These are phyloP conservation scores for Taiozyma onychis DNA, from an alignment of 1,139 yeast genomes.

Conservation along the genomic window DNA sequence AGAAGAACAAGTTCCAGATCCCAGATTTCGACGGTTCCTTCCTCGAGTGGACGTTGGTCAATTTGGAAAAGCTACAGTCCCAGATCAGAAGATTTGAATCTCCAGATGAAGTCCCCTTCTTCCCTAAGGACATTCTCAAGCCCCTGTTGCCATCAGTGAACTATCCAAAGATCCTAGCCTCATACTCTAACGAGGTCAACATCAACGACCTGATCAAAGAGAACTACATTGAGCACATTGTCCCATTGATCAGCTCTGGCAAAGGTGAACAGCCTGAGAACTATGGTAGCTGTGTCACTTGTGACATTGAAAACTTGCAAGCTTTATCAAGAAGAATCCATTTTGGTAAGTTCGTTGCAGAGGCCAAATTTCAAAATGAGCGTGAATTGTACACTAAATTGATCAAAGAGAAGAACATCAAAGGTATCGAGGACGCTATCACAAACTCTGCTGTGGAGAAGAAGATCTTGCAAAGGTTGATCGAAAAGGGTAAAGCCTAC, in stretches of 20 bases:
- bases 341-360: slow-evolving; percentile 97
- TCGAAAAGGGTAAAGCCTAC: slow-evolving; percentile 75
- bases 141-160: slow-evolving; percentile 75
- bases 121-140: slow-evolving; percentile 57
- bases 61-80: slow-evolving; percentile 73
- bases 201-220: slow-evolving; percentile 65
- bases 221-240: slow-evolving; percentile 63
- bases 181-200: slow-evolving; percentile 67
- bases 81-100: slow-evolving; percentile 88
- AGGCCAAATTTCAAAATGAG: slow-evolving; percentile 77
- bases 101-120: slow-evolving; percentile 93
- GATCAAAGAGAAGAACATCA: slow-evolving; percentile 58
- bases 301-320: slow-evolving; percentile 85
- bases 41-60: slow-evolving; percentile 77
- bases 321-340: slow-evolving; percentile 91
- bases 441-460: slow-evolving; percentile 86
- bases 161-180: slow-evolving; percentile 75
- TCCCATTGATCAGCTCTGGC: slow-evolving; percentile 65
- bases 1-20: slow-evolving; percentile 47
- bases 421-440: slow-evolving; percentile 74
- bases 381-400: slow-evolving; percentile 56
- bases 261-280: slow-evolving; percentile 80
- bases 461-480: slow-evolving; percentile 70
- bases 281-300: slow-evolving; percentile 76
- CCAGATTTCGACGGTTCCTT: slow-evolving; percentile 76